phyloP scores from a whole-genome alignment of 1,139 yeast genomes.

The Debaryomyces singareniensis region DNA sequence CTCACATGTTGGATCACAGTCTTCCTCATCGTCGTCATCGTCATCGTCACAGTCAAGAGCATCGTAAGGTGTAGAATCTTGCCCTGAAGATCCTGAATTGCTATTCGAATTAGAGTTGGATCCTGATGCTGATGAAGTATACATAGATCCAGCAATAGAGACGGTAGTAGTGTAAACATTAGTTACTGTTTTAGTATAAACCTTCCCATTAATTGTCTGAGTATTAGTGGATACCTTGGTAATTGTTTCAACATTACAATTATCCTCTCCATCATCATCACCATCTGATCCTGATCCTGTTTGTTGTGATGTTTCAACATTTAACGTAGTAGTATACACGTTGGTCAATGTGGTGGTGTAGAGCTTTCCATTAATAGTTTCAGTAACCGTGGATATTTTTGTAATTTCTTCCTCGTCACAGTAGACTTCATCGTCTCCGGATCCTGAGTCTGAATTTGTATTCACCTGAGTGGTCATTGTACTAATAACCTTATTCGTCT shows the following conservation, averaged over 20 bases:
- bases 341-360: too few relatives aligned
- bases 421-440: conserved; percentile 1
- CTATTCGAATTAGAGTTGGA: too few relatives aligned
- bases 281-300: background rate
- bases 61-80: background rate
- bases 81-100: too few relatives aligned
- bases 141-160: background rate
- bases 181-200: background rate
- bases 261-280: conserved; percentile 1
- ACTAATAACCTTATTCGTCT: too few relatives aligned
- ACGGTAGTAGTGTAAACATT: background rate
- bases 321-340: background rate
- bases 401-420: background rate
- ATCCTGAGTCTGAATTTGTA: too few relatives aligned
- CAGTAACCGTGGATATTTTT: background rate
- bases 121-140: background rate
- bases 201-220: conserved; percentile 1
- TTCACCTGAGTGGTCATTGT: too few relatives aligned
- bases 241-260: conserved; percentile 1
- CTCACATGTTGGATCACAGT: conserved; percentile 5
- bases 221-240: conserved; percentile 1
- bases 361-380: background rate
- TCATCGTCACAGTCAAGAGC: conserved; percentile 4
- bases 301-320: background rate
- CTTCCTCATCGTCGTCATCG: conserved; percentile 5